Conservation (phyloP, 495 filamentous ascomycete species). For the Chaetomium cochliodes region DNA sequence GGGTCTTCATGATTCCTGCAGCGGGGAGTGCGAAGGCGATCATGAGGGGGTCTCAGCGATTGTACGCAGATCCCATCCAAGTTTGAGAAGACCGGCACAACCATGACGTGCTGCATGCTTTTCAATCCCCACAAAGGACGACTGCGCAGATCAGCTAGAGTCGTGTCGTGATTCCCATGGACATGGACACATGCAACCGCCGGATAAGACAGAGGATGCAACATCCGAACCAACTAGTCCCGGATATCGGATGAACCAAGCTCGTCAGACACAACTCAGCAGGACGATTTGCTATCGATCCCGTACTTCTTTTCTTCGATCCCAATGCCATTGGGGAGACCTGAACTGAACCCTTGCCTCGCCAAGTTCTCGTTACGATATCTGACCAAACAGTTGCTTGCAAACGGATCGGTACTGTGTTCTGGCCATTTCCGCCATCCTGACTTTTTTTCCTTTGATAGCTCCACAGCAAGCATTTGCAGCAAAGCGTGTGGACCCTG, state of each 20-base stretch:
- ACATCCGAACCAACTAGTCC: too few species aligned
- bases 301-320: neutral
- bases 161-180: too few species aligned
- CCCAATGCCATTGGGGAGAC: neutral
- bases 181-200: too few species aligned
- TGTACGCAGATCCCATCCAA: neutral
- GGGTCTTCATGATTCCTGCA: neutral
- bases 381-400: neutral
- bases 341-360: neutral
- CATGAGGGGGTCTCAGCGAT: neutral
- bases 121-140: too few species aligned
- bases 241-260: too few species aligned
- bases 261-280: too few species aligned
- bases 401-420: neutral
- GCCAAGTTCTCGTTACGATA: neutral
- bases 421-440: neutral
- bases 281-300: too few species aligned
- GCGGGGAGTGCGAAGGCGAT: neutral
- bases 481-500: constrained; percentile 1
- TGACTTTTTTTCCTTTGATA: neutral
- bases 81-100: neutral
- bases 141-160: too few species aligned
- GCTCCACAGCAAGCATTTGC: neutral
- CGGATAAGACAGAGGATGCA: too few species aligned
- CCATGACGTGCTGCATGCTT: neutral